Evolutionary conservation across 495 filamentous ascomycete species (phyloP).

Genomic region (Penicillium maclennaniae): DNA sequence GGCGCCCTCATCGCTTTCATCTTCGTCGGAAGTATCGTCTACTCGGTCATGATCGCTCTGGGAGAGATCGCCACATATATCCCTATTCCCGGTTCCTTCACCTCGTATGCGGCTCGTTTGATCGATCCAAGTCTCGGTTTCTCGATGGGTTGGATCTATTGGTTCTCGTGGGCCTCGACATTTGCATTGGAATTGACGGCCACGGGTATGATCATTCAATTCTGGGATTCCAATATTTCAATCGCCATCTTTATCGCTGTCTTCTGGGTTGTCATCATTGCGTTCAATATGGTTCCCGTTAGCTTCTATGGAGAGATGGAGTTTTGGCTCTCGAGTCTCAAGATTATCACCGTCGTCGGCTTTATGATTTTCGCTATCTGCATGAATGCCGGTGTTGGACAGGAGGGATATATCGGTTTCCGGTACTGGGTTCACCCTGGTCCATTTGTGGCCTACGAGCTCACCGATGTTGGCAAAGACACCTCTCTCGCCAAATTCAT

Average conservation of each 20-base stretch:
- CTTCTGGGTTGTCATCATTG: slow-evolving; percentile 66
- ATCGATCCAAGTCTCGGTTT: slow-evolving; percentile 73
- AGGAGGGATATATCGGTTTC: slow-evolving; percentile 58
- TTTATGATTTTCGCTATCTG: slow-evolving; percentile 67
- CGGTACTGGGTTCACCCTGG: slow-evolving; percentile 67
- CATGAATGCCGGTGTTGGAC: slow-evolving; percentile 59
- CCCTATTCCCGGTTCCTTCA: slow-evolving; percentile 72
- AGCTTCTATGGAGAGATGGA: slow-evolving; percentile 59
- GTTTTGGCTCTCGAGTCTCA: slow-evolving; percentile 64
- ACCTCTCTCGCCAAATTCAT: slow-evolving; percentile 55
- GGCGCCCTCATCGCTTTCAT: slow-evolving; percentile 68
- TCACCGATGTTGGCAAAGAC: slow-evolving; percentile 32
- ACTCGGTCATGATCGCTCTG: slow-evolving; percentile 52
- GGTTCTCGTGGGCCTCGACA: slow-evolving; percentile 60
- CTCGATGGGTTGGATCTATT: slow-evolving; percentile 77
- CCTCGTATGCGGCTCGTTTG: slow-evolving; percentile 68
- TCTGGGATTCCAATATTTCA: slow-evolving; percentile 60
- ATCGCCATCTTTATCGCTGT: slow-evolving; percentile 72
- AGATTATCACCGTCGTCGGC: slow-evolving; percentile 61
- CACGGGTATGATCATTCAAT: slow-evolving; percentile 69
- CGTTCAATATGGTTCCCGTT: slow-evolving; percentile 62
- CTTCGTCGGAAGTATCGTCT: slow-evolving; percentile 59
- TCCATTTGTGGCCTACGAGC: slow-evolving; percentile 54
- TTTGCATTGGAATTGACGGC: slow-evolving; percentile 74
- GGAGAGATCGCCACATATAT: slow-evolving; percentile 78